Evolutionary conservation across 2,329 filamentous ascomycete genomes (phyloP).

Genomic region (Epicoccum sorghinum): DNA sequence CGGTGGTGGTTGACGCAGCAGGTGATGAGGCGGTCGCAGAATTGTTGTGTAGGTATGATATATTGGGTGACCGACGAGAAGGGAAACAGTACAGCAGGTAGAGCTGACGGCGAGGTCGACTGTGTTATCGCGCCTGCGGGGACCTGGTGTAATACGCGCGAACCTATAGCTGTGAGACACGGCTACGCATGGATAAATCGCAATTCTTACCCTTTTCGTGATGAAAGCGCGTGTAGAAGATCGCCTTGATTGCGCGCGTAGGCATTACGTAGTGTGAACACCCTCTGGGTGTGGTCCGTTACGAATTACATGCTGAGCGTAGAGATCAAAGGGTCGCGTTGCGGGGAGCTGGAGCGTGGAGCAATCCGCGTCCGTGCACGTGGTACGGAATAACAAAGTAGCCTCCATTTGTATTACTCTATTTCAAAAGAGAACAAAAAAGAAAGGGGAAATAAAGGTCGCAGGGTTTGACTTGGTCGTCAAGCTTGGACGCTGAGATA

Average conservation of each 20-base stretch:
- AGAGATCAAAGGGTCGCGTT: background rate
- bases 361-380: constrained; percentile 3
- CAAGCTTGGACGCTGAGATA: too few relatives aligned
- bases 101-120: constrained; percentile 48
- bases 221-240: constrained; percentile 72
- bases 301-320: constrained; percentile 9
- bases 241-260: constrained; percentile 61
- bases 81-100: constrained; percentile 72
- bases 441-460: too few relatives aligned
- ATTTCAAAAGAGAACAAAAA: too few relatives aligned
- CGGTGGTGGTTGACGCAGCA: constrained; percentile 77
- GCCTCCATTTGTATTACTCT: too few relatives aligned
- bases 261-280: constrained; percentile 33
- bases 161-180: constrained; percentile 53
- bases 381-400: too few relatives aligned
- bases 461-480: too few relatives aligned
- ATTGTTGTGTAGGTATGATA: constrained; percentile 91
- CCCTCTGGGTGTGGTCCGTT: background rate
- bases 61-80: constrained; percentile 89
- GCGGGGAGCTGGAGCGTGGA: constrained; percentile 15
- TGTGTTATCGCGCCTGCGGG: constrained; percentile 63
- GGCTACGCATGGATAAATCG: background rate
- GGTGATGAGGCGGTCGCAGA: constrained; percentile 89
- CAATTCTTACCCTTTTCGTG: constrained; percentile 53
- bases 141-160: constrained; percentile 69